phyloP scores from a whole-genome alignment of 768 basidiomycete genomes.

The Suillus occidentalis region DNA sequence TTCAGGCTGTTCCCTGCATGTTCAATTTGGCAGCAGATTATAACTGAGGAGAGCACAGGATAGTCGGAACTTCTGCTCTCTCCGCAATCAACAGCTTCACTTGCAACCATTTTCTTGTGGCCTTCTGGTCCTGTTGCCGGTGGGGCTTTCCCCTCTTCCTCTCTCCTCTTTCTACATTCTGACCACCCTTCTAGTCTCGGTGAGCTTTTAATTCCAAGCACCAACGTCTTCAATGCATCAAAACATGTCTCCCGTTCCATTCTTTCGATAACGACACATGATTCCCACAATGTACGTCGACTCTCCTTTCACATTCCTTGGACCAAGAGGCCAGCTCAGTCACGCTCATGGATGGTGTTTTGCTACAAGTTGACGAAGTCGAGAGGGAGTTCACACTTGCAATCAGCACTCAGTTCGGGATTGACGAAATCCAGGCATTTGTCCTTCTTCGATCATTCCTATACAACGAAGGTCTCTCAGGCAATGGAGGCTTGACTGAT shows the following conservation, averaged over 20 bases:
- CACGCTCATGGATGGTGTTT: constrained; percentile 64
- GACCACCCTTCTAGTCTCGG: no score
- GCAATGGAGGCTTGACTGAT: constrained; percentile 45
- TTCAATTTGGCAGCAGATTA: constrained; percentile 87
- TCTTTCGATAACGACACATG: no score
- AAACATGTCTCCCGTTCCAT: no score
- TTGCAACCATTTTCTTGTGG: constrained; percentile 83
- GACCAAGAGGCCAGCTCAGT: constrained; percentile 70
- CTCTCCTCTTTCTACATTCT: no score
- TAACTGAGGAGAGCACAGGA: constrained; percentile 69
- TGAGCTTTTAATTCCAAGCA: no score
- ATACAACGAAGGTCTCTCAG: constrained; percentile 72
- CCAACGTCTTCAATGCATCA: no score
- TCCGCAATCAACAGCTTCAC: constrained; percentile 91
- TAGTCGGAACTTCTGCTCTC: constrained; percentile 81
- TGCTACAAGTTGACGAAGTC: constrained; percentile 60
- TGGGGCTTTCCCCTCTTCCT: no score
- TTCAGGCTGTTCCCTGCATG: constrained; percentile 77
- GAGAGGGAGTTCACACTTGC: constrained; percentile 71
- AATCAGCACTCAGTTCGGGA: constrained; percentile 68
- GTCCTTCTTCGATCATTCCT: constrained; percentile 75
- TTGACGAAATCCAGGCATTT: constrained; percentile 81
- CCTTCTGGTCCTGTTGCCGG: no score
- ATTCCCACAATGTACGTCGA: no score
- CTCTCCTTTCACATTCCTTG: no score